Evolutionary conservation across 2,329 filamentous ascomycete species (phyloP), one percentile per base, ranked within the genome.

Genomic region (Bipolaris sorokiniana): DNA sequence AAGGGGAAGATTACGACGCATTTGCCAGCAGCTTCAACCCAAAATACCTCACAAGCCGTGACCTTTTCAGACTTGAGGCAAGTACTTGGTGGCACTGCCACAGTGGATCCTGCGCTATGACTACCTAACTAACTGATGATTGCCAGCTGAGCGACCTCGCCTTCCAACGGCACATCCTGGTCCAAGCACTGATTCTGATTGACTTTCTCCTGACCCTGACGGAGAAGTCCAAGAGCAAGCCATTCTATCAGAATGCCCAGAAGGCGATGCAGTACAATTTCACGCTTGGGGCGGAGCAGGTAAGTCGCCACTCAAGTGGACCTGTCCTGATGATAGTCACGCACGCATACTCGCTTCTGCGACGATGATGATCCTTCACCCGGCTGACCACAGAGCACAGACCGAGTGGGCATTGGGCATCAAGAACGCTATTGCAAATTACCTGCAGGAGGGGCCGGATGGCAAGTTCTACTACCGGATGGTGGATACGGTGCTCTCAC

Each of bases 21-120:
- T 79, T 88, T 48, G 83, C 87, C 22, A 89, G 87, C 70, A 88
- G 86, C 22, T 98, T 97, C 79, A 99, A 99, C 69, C 94, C 96
- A 1, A 99, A 98, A 73, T 99, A 99, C 74, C 84, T 99, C 16
- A 99, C 95, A n/a, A 98, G 93, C 75, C 86, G 90, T 63, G 96
- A 99, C 74, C 82, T 99, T 1, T 99, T 99, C 76, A 92, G 96
- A 69, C 85, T 99, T 44, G 95, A 99, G 84, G 90, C 92, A 82
- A 58, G 23, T n/a, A 38, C 26, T 28, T 28, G 26, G 79, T 70
- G 61, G 54, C 48, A 52, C 56, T 47, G 18, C 45, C 48, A 60
- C 55, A 59, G 58, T 64, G 49, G 49, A 59, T 54, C 47, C 58
- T 57, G 56, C 58, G 59, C 62, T 64, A 65, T 66, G 63, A 68